A percentile compares a stretch with the other conserved stretches of the same genome.
These are phyloP conservation scores for Yarrowia phangngaensis DNA, from an alignment of 805 yeast genomes.

Conservation along the genomic window DNA sequence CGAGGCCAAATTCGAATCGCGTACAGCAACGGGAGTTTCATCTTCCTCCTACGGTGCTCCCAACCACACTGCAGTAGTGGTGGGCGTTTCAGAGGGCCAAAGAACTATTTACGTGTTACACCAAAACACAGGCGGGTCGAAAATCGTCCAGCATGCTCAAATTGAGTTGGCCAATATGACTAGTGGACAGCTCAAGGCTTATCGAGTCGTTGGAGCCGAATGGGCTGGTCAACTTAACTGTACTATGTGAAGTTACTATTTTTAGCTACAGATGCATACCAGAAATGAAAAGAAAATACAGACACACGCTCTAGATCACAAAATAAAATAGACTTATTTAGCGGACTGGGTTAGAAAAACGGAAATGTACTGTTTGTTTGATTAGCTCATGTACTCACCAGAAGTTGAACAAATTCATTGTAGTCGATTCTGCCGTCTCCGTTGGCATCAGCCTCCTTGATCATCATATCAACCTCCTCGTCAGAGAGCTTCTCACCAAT, in stretches of 20 bases:
- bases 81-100: constrained; percentile 32
- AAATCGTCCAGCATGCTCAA: constrained; percentile 36
- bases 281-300: constrained; percentile 9
- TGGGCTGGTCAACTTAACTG: constrained; percentile 37
- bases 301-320: constrained; percentile 23
- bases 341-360: constrained; percentile 20
- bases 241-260: too few relatives aligned
- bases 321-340: constrained; percentile 7
- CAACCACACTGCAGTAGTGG: constrained; percentile 41
- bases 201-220: constrained; percentile 37
- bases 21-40: constrained; percentile 29
- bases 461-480: constrained; percentile 96
- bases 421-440: constrained; percentile 97
- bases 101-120: constrained; percentile 34
- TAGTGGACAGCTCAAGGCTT: constrained; percentile 37
- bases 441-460: constrained; percentile 76
- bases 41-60: constrained; percentile 36
- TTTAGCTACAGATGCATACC: neutral
- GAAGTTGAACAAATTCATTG: constrained; percentile 89
- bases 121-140: constrained; percentile 38
- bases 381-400: constrained; percentile 40
- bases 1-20: constrained; percentile 33
- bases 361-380: too few relatives aligned
- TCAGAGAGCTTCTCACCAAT: constrained; percentile 96
- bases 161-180: constrained; percentile 35